phyloP scores from a whole-genome alignment of 2,329 filamentous ascomycete genomes.

The Nigrograna mackinnonii region DNA sequence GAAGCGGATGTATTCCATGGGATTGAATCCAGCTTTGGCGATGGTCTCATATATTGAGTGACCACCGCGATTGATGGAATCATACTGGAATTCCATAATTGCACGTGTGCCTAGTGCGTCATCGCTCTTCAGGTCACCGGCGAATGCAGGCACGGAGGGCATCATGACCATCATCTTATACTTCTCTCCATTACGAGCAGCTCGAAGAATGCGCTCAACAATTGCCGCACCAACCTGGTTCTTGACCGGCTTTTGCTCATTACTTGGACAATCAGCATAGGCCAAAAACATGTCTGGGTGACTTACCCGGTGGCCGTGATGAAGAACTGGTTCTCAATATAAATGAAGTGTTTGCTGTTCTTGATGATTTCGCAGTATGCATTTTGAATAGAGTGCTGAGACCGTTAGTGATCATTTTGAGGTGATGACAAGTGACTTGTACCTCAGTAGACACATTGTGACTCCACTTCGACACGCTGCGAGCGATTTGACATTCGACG shows the following conservation, averaged over 20 bases:
- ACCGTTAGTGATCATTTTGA: slow-evolving; percentile 9
- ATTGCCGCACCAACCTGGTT: slow-evolving; percentile 81
- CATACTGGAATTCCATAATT: slow-evolving; percentile 89
- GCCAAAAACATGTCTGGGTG: not conserved
- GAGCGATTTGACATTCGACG: slow-evolving; percentile 39
- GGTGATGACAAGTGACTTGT: slow-evolving; percentile 16
- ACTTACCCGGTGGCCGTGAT: slow-evolving; percentile 72
- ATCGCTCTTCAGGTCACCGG: slow-evolving; percentile 75
- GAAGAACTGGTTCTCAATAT: slow-evolving; percentile 88
- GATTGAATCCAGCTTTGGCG: slow-evolving; percentile 67
- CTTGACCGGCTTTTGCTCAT: slow-evolving; percentile 70
- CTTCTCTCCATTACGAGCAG: slow-evolving; percentile 64
- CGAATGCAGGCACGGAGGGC: slow-evolving; percentile 80
- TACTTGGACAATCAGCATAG: slow-evolving; percentile 26
- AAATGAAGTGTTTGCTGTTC: slow-evolving; percentile 72
- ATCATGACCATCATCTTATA: slow-evolving; percentile 80
- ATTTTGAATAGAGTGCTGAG: slow-evolving; percentile 79
- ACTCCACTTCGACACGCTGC: slow-evolving; percentile 58
- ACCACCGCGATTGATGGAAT: slow-evolving; percentile 76
- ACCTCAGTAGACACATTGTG: slow-evolving; percentile 61
- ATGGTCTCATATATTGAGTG: slow-evolving; percentile 77
- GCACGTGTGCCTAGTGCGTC: slow-evolving; percentile 76
- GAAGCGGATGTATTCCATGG: slow-evolving; percentile 75
- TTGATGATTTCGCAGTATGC: slow-evolving; percentile 76
- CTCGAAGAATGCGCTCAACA: slow-evolving; percentile 75